Conservation (phyloP, 768 basidiomycete genomes). For the Leccinellum albellum region DNA sequence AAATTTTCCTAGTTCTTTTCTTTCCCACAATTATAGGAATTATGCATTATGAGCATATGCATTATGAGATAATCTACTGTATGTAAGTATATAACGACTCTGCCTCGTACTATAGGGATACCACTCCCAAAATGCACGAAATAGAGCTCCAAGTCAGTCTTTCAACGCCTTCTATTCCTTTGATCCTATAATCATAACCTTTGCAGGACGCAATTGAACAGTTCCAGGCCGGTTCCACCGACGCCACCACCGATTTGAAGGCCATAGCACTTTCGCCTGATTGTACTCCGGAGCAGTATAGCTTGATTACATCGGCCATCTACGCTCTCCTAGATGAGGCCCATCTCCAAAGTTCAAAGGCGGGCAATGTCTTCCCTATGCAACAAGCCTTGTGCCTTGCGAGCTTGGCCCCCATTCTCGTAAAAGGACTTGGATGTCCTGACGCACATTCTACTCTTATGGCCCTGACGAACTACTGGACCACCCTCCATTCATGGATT, state of each 20-base stretch:
- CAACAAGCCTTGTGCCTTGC: constrained; percentile 22
- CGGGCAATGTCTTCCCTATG: constrained; percentile 9
- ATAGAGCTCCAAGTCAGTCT: constrained; percentile 17
- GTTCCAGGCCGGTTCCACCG: constrained; percentile 22
- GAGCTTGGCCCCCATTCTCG: constrained; percentile 14
- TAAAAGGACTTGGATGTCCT: neutral
- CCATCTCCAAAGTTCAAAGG: constrained; percentile 17
- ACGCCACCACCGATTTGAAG: constrained; percentile 15
- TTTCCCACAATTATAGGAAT: too few species aligned
- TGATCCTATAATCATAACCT: neutral
- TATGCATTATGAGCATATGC: too few species aligned
- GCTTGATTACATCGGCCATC: constrained; percentile 17
- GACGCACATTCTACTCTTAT: neutral
- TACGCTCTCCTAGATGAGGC: constrained; percentile 17
- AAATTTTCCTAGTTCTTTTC: too few species aligned
- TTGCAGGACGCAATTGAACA: constrained; percentile 17
- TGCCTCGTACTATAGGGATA: neutral
- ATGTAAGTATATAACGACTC: constrained; percentile 2
- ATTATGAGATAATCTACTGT: too few species aligned
- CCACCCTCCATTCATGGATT: constrained; percentile 20
- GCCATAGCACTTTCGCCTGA: constrained; percentile 16
- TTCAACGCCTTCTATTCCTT: neutral
- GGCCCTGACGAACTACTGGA: constrained; percentile 17
- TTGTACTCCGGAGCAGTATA: constrained; percentile 19
- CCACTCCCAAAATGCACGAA: constrained; percentile 13